Evolutionary conservation across 148 eudicot genomes (phyloP), one percentile per base, ranked within the genome.

Genomic region (Silene conica): DNA sequence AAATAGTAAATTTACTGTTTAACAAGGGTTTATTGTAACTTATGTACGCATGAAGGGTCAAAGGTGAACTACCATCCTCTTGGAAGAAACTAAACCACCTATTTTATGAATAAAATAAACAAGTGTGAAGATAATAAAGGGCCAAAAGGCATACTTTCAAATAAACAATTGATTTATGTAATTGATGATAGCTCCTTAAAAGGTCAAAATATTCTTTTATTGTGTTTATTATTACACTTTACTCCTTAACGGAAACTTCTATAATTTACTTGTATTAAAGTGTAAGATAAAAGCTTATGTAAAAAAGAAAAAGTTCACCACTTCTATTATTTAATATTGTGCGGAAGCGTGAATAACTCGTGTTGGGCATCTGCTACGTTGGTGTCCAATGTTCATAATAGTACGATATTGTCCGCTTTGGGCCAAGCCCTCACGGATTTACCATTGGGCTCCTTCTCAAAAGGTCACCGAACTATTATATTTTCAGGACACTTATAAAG

Each of bases 81-180:
- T 77, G 72, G 83, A 81, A 79, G 71, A 78, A 76, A 68, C 68
- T 80, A 78, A 63, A 71, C 72, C 74, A 67, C 72, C 61, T 78
- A 73, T 75, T 78, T 66, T 63, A 67, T 77, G 67, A 26, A 72
- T 70, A 23, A 69, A 85, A 79, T 74, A 82, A 73, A 57, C 56
- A 45, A 43, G 8, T 43, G 13, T 12, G 26, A 45, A 57, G 45
- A 28, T 18, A 63, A 20, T 18, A 48, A 25, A 68, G 84, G 84
- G 73, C 67, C 79, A 80, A 78, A 62, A 73, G 65, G 48, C 38
- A 60, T 22, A 69, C 73, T 73, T 83, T 85, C 82, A 85, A 83
- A 80, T 74, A 73, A 82, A 83, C 82, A 85, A 73, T 19, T 11
- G 76, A 72, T 75, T 81, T 83, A 58, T 79, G 74, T 31, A 52